Evolutionary conservation across 257 asterid genomes (phyloP), one percentile per base, ranked within the genome.

Genomic region (Nemophila menziesii): DNA sequence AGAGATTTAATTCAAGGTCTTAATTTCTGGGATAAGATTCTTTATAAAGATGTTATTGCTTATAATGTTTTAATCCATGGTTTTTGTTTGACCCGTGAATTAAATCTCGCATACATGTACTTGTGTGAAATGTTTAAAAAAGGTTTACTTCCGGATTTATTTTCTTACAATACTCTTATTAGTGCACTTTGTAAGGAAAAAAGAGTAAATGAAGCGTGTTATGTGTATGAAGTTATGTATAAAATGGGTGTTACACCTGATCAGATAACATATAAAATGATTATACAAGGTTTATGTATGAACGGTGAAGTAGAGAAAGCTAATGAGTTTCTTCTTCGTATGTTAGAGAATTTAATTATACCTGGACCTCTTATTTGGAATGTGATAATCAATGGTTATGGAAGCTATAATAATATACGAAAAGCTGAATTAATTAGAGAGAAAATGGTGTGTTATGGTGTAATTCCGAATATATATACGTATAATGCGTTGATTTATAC

Each of bases 31-130:
- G 57, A 76, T 45, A 75, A 63, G 42, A 52, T 75, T 26, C 22
- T 62, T 18, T 24, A 44, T 58, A 58, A 64, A 56, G 95, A 89
- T 70, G 54, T 49, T 48, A 68, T 78, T 49, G 85, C 95, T 14
- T 89, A 78, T 51, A 89, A 89, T 70, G 97, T 80, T 55, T 51
- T 71, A 20, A 50, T 80, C 24, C 69, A 74, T 54, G 95, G 94
- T 33, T 60, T 65, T 52, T 73, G 75, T 72, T 45, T 72, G 76
- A 66, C 27, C 43, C 72, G 74, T 58, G 63, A 74, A 46, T 36
- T 68, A 48, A 61, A 34, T 49, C 54, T 22, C 37, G 94, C 58
- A 16, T 66, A 67, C 33, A 74, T 54, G 54, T 75, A 51, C 33
- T 39, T 69, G 44, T 60, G 73, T 21, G 49, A 68, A 64, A 80